Evolutionary conservation across 2,329 filamentous ascomycete species (phyloP), one percentile per base, ranked within the genome.

Genomic region (Myriangium duriaei): DNA sequence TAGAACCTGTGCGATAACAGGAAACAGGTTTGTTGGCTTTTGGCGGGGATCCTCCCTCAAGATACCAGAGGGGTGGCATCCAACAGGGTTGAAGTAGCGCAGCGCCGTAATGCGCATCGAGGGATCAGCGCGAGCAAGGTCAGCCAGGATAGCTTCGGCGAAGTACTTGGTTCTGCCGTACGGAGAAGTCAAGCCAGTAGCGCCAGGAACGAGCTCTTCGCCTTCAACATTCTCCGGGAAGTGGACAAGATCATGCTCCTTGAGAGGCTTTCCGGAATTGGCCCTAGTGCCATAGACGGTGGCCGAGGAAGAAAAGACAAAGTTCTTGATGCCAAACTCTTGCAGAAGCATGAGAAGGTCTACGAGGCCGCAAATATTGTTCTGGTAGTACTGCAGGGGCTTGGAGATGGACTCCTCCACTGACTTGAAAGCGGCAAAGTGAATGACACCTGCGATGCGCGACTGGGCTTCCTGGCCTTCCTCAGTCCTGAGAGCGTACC

Each of bases 131-230:
- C 62, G 57, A 11, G 73, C 74, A 29, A 76, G 56, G 50, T 80
- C 76, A 11, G 71, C 70, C 11, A 80, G 58, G 32, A 80, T 79
- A 6, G 74, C 74, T 51, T 79, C 76, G 42, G 72, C 74, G 57
- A 80, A 75, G 63, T 73, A 79, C 54, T 80, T 80, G 2, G 74
- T 73, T 37, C 76, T 66, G 12, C 74, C 76, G 49, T 80, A 80
- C 1, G 76, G 75, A 47, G 72, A 76, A 11, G 74, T 77, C 42
- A 79, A 64, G 7, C 74, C 72, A 11, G 65, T 61, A 19, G 64
- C 68, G 10, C 71, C 71, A 6, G 40, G 43, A 12, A 45, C 18
- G 63, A 57, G 9, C 35, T 65, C 57, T 2, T 56, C 36, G 4
- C 67, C 69, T 11, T 63, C 47, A 29, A 57, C 49, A 3, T 53